Percentiles rank a stretch among this genome's conserved stretches.
Conservation (phyloP, 2,329 filamentous ascomycete genomes). For the Colletotrichum sidae region DNA sequence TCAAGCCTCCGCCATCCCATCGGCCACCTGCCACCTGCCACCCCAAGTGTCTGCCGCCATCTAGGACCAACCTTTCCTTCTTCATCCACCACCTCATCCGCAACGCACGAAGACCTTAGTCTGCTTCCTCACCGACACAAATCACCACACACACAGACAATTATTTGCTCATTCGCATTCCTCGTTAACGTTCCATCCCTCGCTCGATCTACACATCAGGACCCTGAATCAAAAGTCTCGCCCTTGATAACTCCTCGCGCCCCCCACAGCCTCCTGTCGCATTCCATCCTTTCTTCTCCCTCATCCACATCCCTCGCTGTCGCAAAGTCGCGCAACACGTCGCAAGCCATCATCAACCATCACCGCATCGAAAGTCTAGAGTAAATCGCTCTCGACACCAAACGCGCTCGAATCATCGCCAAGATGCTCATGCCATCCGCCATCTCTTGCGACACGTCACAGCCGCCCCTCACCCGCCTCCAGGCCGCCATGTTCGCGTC, state of each 20-base stretch:
- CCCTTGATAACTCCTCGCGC: conserved; percentile 28
- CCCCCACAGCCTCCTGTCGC: conserved; percentile 20
- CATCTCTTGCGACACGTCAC: conserved; percentile 67
- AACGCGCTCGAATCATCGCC: conserved; percentile 22
- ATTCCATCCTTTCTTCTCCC: conserved; percentile 26
- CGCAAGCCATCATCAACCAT: conserved; percentile 27
- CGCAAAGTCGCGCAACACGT: conserved; percentile 35
- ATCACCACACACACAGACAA: conserved; percentile 15
- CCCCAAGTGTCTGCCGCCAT: conserved; percentile 23
- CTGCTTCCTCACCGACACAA: conserved; percentile 26
- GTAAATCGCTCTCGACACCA: neutral
- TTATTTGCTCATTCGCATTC: conserved; percentile 15
- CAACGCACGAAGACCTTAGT: conserved; percentile 7
- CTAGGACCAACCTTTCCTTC: conserved; percentile 36
- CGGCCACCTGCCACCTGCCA: conserved; percentile 28
- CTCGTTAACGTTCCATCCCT: conserved; percentile 10
- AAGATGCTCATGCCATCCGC: conserved; percentile 71
- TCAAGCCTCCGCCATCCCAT: conserved; percentile 33
- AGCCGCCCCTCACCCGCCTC: conserved; percentile 56
- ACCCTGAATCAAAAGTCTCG: conserved; percentile 15
- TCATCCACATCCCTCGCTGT: conserved; percentile 14
- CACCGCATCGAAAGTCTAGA: conserved; percentile 9
- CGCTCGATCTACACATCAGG: conserved; percentile 8
- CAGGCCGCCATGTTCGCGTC: conserved; percentile 66
- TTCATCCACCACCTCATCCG: conserved; percentile 26